phyloP scores from a whole-genome alignment of 2,329 filamentous ascomycete genomes.

The Sphaceloma murrayae region DNA sequence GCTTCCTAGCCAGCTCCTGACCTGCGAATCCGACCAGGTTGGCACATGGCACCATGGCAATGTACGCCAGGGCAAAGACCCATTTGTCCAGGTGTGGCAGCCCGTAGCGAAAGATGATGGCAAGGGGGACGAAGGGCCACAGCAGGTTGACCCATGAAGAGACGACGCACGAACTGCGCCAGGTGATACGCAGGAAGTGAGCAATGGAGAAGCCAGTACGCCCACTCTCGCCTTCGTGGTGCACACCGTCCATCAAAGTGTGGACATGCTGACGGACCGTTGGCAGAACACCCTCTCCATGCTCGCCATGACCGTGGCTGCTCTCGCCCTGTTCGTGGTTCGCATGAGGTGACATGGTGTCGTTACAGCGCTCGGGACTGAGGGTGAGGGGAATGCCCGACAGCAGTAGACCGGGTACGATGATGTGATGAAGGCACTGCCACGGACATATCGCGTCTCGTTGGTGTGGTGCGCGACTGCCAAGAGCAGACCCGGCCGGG shows the following conservation, averaged over 20 bases:
- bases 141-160: constrained; percentile 41
- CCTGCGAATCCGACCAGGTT: constrained; percentile 52
- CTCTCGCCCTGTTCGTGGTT: constrained; percentile 3
- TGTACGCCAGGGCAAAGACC: constrained; percentile 41
- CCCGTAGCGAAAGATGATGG: constrained; percentile 39
- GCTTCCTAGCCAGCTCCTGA: constrained; percentile 60
- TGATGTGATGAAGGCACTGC: not conserved
- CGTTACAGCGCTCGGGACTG: not conserved
- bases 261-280: constrained; percentile 7
- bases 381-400: not conserved
- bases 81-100: constrained; percentile 33
- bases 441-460: constrained; percentile 1
- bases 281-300: constrained; percentile 5
- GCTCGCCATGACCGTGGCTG: constrained; percentile 6
- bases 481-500: not conserved
- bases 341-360: constrained; percentile 6
- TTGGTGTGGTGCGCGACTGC: constrained; percentile 5
- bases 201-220: constrained; percentile 36
- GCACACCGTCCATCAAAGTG: constrained; percentile 22
- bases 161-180: constrained; percentile 36
- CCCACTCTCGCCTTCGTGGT: constrained; percentile 40
- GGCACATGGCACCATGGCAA: constrained; percentile 43
- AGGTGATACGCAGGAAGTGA: constrained; percentile 37
- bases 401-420: not conserved
- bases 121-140: constrained; percentile 42